These are phyloP conservation scores for Fusarium verrucosum DNA, from an alignment of 2,329 filamentous ascomycete species.

Conservation along the genomic window DNA sequence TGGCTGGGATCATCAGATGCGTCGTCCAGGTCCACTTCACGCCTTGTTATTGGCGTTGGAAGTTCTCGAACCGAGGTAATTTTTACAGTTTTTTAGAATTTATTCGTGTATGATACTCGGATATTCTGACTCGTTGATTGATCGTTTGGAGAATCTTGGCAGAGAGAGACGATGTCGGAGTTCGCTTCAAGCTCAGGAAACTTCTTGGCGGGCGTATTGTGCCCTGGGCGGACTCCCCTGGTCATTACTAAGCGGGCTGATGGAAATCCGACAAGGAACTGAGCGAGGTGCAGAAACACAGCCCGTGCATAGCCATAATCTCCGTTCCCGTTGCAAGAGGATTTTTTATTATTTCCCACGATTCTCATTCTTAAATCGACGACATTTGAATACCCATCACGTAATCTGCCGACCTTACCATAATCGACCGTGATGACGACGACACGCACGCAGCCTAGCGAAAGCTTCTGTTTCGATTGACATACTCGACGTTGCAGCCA, in stretches of 20 bases:
- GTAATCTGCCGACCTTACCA: no score
- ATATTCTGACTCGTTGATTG: slow-evolving; percentile 14
- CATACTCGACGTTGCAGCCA: slow-evolving; percentile 23
- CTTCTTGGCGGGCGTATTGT: slow-evolving; percentile 18
- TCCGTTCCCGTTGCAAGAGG: background rate
- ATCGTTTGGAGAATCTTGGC: slow-evolving; percentile 7
- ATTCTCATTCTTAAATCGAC: slow-evolving; percentile 18
- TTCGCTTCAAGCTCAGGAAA: slow-evolving; percentile 7
- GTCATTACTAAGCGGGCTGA: background rate
- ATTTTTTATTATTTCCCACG: background rate
- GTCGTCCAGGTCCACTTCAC: background rate
- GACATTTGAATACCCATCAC: background rate
- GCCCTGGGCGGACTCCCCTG: slow-evolving; percentile 19
- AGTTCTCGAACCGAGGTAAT: background rate
- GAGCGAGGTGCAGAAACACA: background rate
- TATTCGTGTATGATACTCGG: slow-evolving; percentile 5
- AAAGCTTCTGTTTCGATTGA: slow-evolving; percentile 8
- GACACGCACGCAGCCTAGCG: background rate
- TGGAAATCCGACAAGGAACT: background rate
- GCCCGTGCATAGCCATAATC: background rate
- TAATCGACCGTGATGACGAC: slow-evolving; percentile 16
- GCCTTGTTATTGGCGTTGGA: background rate
- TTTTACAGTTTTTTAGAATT: background rate
- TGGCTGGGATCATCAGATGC: background rate
- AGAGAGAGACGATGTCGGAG: background rate